These are phyloP conservation scores for Coemansia javaensis DNA, from an alignment of 192 early-diverging fungal genomes.

Conservation along the genomic window DNA sequence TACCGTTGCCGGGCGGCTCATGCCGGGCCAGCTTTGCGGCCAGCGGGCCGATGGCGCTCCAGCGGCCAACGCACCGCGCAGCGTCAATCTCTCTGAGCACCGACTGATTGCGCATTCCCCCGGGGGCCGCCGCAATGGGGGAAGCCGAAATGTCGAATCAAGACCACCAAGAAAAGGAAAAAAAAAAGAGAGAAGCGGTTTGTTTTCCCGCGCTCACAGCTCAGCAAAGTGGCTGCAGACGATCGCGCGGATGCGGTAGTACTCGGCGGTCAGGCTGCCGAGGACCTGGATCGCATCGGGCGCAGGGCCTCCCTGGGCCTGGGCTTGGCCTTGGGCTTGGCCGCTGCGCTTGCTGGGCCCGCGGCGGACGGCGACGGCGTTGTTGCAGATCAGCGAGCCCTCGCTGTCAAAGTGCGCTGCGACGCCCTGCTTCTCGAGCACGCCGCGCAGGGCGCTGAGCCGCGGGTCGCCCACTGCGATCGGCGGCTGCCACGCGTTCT, in stretches of 20 bases:
- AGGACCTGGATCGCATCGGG: slow-evolving; percentile 30
- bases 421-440: slow-evolving; percentile 69
- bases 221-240: slow-evolving; percentile 44
- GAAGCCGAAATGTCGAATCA: not conserved
- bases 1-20: slow-evolving; percentile 32
- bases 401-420: slow-evolving; percentile 76
- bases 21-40: slow-evolving; percentile 26
- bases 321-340: too few relatives aligned
- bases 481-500: slow-evolving; percentile 52
- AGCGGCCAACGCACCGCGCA: slow-evolving; percentile 45
- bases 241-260: slow-evolving; percentile 46
- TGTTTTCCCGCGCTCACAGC: slow-evolving; percentile 1
- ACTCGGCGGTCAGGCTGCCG: slow-evolving; percentile 47
- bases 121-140: too few relatives aligned
- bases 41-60: slow-evolving; percentile 23
- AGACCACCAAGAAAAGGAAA: not conserved
- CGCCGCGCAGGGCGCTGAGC: slow-evolving; percentile 72
- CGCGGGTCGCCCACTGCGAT: slow-evolving; percentile 82
- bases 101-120: slow-evolving; percentile 30
- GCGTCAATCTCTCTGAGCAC: slow-evolving; percentile 48
- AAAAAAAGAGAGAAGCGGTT: not conserved
- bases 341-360: slow-evolving; percentile 7
- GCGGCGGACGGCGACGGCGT: slow-evolving; percentile 58
- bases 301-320: too few relatives aligned
- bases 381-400: slow-evolving; percentile 81